Conservation (phyloP, 2,329 filamentous ascomycete species). For the Apiospora rasikravindrae region DNA sequence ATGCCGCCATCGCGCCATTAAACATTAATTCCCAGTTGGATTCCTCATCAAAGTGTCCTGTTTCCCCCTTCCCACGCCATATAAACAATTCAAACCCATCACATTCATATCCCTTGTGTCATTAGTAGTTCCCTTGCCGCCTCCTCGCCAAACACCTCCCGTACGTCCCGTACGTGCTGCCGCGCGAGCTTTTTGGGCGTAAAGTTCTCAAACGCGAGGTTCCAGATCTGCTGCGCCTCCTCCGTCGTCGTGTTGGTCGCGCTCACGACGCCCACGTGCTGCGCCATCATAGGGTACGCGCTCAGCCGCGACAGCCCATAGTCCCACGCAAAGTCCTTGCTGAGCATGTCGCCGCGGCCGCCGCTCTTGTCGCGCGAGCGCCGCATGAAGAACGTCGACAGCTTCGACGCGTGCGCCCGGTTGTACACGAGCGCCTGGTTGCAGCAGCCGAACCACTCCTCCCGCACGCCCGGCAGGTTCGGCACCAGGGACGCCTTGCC, state of each 20-base stretch:
- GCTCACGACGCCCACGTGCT: conserved; percentile 37
- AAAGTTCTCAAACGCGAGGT: conserved; percentile 39
- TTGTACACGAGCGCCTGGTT: conserved; percentile 41
- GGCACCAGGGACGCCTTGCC: conserved; percentile 38
- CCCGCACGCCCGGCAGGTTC: conserved; percentile 33
- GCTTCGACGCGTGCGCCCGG: conserved; percentile 30
- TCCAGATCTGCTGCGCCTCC: conserved; percentile 39
- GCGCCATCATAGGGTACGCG: conserved; percentile 41
- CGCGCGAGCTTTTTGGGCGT: conserved; percentile 28
- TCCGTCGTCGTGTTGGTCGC: conserved; percentile 36
- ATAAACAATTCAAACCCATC: neutral
- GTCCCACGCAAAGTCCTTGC: conserved; percentile 37
- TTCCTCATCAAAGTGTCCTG: neutral
- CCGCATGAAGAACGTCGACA: conserved; percentile 32
- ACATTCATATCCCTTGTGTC: neutral
- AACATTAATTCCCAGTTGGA: neutral
- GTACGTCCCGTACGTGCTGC: conserved; percentile 32
- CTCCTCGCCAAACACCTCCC: conserved; percentile 32
- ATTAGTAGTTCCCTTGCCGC: conserved; percentile 18
- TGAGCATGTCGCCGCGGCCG: conserved; percentile 38
- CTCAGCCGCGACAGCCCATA: conserved; percentile 37
- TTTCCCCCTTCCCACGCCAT: neutral
- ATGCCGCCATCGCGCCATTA: neutral
- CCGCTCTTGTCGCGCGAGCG: conserved; percentile 27
- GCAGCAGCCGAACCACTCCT: conserved; percentile 40